Percentiles rank a stretch among this genome's conserved stretches.
These are phyloP conservation scores for Tephrocybe sp. DNA, from an alignment of 768 basidiomycete species.

Conservation along the genomic window DNA sequence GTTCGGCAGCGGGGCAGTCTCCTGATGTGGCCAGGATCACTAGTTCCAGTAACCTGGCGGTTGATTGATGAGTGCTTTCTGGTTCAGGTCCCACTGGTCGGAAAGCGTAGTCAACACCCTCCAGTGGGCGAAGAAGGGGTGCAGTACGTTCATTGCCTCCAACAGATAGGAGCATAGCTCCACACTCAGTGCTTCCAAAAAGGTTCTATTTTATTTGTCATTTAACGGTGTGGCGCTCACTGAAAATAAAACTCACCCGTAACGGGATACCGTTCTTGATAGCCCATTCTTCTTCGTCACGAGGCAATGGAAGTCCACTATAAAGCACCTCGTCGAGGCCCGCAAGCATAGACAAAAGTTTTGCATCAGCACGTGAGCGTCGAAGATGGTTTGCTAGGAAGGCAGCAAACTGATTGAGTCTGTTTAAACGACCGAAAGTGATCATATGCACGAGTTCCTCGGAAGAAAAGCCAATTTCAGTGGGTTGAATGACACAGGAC, in stretches of 20 bases:
- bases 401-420: constrained; percentile 71
- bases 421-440: constrained; percentile 62
- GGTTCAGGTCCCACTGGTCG: constrained; percentile 46
- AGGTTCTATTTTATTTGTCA: constrained; percentile 49
- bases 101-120: constrained; percentile 64
- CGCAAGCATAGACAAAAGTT: constrained; percentile 53
- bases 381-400: constrained; percentile 64
- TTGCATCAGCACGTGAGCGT: constrained; percentile 59
- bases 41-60: constrained; percentile 59
- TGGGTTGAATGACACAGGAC: constrained; percentile 69
- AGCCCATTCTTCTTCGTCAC: constrained; percentile 76
- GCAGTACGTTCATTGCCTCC: constrained; percentile 52
- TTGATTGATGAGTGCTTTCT: constrained; percentile 52
- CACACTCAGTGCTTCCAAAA: constrained; percentile 81
- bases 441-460: constrained; percentile 75
- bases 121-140: constrained; percentile 53
- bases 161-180: constrained; percentile 65
- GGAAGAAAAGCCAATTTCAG: constrained; percentile 59
- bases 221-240: constrained; percentile 15
- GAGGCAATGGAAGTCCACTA: constrained; percentile 61
- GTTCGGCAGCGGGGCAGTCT: constrained; percentile 64
- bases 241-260: constrained; percentile 41
- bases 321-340: constrained; percentile 65
- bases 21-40: constrained; percentile 66
- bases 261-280: constrained; percentile 58